Base-by-base conservation (phyloP, 2,329 filamentous ascomycete genomes). In the Dactylellina leptospora region DNA sequence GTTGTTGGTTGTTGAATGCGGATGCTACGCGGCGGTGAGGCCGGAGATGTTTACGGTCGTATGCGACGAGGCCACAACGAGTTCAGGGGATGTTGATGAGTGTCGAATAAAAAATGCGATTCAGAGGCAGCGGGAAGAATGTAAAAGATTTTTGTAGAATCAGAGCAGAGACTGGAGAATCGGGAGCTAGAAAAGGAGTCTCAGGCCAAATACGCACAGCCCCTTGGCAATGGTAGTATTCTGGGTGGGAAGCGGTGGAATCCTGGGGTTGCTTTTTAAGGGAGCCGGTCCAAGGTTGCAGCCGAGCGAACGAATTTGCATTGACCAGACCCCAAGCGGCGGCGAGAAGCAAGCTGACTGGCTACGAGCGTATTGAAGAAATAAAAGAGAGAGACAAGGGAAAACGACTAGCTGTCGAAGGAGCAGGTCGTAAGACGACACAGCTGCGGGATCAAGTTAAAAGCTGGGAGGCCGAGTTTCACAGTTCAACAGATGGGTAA, bases 181-280 rank as follows among this genome's bases (percentile, higher is more conserved):
- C n/a, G 48, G 25, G n/a, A 30, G 27, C 28, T 47, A 48, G 42
- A 36, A 42, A 38, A 40, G 58, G 58, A 66, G 50, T 22, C n/a
- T 66, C 42, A 42, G 61, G 61, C 61, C 61, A 66, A 66, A 66
- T 58, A 66, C 53, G 61, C 61, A 66, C 61, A 66, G 61, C 61
- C 61, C 61, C 61, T 66, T 66, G 61, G 27, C 36, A 58, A 50
- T 6, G 20, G 28, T 11, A 40, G 36, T 16, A 16, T n/a, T n/a
- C n/a, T n/a, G n/a, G n/a, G n/a, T n/a, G n/a, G n/a, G n/a, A n/a
- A 45, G 10, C 16, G 18, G n/a, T 10, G 33, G 44, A 28, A 56
- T 56, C 44, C 54, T 44, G 47, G 54, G 50, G 60, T 56, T 56
- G 54, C 60, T 55, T 54, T 40, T 54, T 53, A 51, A 48, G 20